phyloP scores from a whole-genome alignment of 2,329 filamentous ascomycete species.

The Colletotrichum eleusines region DNA sequence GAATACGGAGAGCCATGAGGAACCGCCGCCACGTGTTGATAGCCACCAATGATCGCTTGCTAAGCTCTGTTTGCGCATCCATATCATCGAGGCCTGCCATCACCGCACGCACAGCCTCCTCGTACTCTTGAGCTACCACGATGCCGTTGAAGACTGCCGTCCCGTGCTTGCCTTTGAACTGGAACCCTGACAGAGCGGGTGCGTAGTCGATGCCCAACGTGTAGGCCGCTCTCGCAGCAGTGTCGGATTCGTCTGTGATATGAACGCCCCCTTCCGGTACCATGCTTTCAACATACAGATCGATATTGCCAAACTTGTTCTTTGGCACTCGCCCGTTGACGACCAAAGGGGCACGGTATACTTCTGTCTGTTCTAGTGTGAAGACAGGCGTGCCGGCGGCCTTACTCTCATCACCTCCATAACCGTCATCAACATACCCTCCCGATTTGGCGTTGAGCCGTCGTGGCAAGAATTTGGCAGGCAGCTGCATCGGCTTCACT shows the following conservation, averaged over 20 bases:
- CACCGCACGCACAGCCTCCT: slow-evolving; percentile 78
- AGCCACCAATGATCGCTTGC: slow-evolving; percentile 79
- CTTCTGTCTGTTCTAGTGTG: slow-evolving; percentile 73
- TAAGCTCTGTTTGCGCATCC: slow-evolving; percentile 71
- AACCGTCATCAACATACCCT: slow-evolving; percentile 54
- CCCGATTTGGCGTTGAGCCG: slow-evolving; percentile 50
- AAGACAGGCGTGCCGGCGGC: slow-evolving; percentile 69
- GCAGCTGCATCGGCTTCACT: slow-evolving; percentile 82
- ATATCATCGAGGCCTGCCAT: slow-evolving; percentile 76
- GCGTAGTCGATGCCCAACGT: slow-evolving; percentile 86
- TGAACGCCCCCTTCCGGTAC: slow-evolving; percentile 85
- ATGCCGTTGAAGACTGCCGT: slow-evolving; percentile 85
- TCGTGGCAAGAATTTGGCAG: slow-evolving; percentile 78
- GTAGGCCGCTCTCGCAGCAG: slow-evolving; percentile 78
- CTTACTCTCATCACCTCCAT: slow-evolving; percentile 58
- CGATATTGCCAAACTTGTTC: slow-evolving; percentile 94
- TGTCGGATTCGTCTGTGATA: slow-evolving; percentile 61
- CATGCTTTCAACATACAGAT: slow-evolving; percentile 94
- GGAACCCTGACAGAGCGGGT: slow-evolving; percentile 90
- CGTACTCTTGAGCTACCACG: slow-evolving; percentile 79
- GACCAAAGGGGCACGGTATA: slow-evolving; percentile 83
- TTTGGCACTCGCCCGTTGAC: slow-evolving; percentile 82
- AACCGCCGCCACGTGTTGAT: slow-evolving; percentile 77
- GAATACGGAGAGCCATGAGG: slow-evolving; percentile 80
- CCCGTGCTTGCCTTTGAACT: slow-evolving; percentile 86